A percentile compares a stretch with the other conserved stretches of the same genome.
These are phyloP conservation scores for Entomortierella parvispora DNA, from an alignment of 192 early-diverging fungal genomes.

Conservation along the genomic window DNA sequence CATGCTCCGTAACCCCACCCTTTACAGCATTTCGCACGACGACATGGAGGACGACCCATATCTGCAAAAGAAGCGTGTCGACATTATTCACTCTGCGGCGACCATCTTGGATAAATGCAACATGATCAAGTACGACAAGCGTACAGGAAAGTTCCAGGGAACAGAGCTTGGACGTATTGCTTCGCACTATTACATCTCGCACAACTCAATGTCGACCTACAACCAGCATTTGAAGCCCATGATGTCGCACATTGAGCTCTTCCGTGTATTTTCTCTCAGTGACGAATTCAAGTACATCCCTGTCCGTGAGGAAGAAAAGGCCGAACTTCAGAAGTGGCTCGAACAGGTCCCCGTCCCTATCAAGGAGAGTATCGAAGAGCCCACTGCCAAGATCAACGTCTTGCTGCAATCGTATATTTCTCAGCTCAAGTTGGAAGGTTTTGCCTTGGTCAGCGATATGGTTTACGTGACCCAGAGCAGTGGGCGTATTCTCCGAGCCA, in stretches of 20 bases:
- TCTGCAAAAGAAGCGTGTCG: slow-evolving; percentile 86
- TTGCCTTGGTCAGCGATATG: slow-evolving; percentile 97
- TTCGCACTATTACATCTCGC: slow-evolving; percentile 95
- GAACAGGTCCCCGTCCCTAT: slow-evolving; percentile 97
- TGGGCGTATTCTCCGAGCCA: slow-evolving; percentile 91
- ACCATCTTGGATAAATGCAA: slow-evolving; percentile 88
- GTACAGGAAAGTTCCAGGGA: slow-evolving; percentile 86
- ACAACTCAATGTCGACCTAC: slow-evolving; percentile 92
- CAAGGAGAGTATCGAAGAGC: slow-evolving; percentile 91
- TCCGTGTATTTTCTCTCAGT: slow-evolving; percentile 88
- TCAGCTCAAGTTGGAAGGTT: slow-evolving; percentile 91
- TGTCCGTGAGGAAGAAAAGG: slow-evolving; percentile 93
- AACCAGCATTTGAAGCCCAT: slow-evolving; percentile 93
- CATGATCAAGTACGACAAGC: slow-evolving; percentile 95
- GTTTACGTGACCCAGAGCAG: slow-evolving; percentile 98
- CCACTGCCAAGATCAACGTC: slow-evolving; percentile 93
- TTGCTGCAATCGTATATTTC: slow-evolving; percentile 96
- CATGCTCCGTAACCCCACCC: slow-evolving; percentile 89
- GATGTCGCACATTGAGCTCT: slow-evolving; percentile 90
- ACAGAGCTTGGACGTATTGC: slow-evolving; percentile 97
- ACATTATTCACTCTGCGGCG: slow-evolving; percentile 91
- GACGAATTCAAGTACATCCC: slow-evolving; percentile 95
- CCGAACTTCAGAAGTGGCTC: slow-evolving; percentile 86
- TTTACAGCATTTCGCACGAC: slow-evolving; percentile 84
- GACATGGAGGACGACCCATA: slow-evolving; percentile 81